Conservation (phyloP, 345 rosid species). For the Aegle marmelos region DNA sequence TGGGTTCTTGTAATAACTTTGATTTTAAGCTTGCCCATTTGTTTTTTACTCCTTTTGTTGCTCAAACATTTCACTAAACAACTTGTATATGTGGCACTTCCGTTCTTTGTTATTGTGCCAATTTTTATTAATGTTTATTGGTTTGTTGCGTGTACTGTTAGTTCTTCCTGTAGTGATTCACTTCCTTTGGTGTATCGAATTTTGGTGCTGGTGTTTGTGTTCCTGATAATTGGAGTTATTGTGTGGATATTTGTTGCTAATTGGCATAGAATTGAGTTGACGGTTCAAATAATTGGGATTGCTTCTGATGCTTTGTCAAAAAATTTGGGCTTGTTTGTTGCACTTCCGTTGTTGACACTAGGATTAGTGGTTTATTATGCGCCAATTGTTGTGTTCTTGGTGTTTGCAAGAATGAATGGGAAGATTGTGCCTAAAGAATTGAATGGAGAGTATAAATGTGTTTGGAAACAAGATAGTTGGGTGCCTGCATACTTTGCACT, state of each 20-base stretch:
- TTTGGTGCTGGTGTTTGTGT: slow-evolving; percentile 59
- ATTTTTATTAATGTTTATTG: slow-evolving; percentile 75
- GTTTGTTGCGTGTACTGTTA: slow-evolving; percentile 84
- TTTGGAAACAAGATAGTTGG: slow-evolving; percentile 88
- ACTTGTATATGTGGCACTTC: slow-evolving; percentile 71
- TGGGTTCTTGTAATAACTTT: slow-evolving; percentile 71
- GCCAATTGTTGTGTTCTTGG: slow-evolving; percentile 77
- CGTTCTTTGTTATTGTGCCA: slow-evolving; percentile 70
- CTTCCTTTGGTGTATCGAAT: slow-evolving; percentile 73
- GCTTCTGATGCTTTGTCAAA: slow-evolving; percentile 77
- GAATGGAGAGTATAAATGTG: slow-evolving; percentile 55
- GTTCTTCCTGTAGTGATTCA: slow-evolving; percentile 60
- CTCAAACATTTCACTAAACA: slow-evolving; percentile 87
- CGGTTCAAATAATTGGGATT: slow-evolving; percentile 64
- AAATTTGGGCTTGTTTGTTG: slow-evolving; percentile 69
- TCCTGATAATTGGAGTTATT: slow-evolving; percentile 63
- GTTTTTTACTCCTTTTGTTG: slow-evolving; percentile 55
- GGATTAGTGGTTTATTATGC: slow-evolving; percentile 60
- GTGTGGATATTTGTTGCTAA: slow-evolving; percentile 78
- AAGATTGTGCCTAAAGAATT: slow-evolving; percentile 56
- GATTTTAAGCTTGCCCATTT: slow-evolving; percentile 68
- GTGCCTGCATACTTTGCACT: slow-evolving; percentile 83
- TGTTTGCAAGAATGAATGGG: slow-evolving; percentile 75
- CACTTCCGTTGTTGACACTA: slow-evolving; percentile 54
- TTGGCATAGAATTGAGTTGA: slow-evolving; percentile 81